Conservation (phyloP, 1,284 basidiomycete genomes). For the Naganishia liquefaciens region DNA sequence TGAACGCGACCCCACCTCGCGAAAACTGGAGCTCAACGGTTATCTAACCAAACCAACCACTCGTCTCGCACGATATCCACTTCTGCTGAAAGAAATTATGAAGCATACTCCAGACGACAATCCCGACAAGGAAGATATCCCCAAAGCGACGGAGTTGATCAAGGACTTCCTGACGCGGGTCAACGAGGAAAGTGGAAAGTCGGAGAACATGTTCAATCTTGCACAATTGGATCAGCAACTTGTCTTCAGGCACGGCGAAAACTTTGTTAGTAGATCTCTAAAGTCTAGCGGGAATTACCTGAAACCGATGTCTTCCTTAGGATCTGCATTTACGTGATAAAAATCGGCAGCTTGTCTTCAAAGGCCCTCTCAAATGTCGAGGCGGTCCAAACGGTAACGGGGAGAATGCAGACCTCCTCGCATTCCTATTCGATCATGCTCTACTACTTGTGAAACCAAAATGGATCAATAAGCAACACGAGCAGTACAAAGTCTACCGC, state of each 20-base stretch:
- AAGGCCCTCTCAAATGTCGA: slow-evolving; percentile 88
- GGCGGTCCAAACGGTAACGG: slow-evolving; percentile 71
- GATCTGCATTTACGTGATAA: slow-evolving; percentile 84
- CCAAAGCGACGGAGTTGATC: slow-evolving; percentile 76
- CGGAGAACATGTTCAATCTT: slow-evolving; percentile 90
- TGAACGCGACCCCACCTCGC: slow-evolving; percentile 89
- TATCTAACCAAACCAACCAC: slow-evolving; percentile 99
- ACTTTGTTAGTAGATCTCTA: slow-evolving; percentile 63
- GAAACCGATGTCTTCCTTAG: slow-evolving; percentile 52
- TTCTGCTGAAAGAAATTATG: slow-evolving; percentile 85
- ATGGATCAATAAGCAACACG: slow-evolving; percentile 73
- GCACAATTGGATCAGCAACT: slow-evolving; percentile 86
- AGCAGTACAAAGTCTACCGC: slow-evolving; percentile 91
- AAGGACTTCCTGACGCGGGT: slow-evolving; percentile 83
- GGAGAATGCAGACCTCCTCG: slow-evolving; percentile 82
- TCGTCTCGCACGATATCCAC: slow-evolving; percentile 90
- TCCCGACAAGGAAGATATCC: slow-evolving; percentile 77
- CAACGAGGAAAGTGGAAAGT: slow-evolving; percentile 86
- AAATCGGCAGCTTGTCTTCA: slow-evolving; percentile 87
- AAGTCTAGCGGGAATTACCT: slow-evolving; percentile 3
- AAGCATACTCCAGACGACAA: slow-evolving; percentile 93
- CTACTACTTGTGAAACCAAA: slow-evolving; percentile 91
- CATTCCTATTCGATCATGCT: slow-evolving; percentile 97
- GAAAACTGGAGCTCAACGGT: slow-evolving; percentile 95
- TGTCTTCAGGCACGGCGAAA: slow-evolving; percentile 78